Evolutionary conservation across 2,329 filamentous ascomycete genomes (phyloP).

Genomic region (Lachnellula occidentalis): DNA sequence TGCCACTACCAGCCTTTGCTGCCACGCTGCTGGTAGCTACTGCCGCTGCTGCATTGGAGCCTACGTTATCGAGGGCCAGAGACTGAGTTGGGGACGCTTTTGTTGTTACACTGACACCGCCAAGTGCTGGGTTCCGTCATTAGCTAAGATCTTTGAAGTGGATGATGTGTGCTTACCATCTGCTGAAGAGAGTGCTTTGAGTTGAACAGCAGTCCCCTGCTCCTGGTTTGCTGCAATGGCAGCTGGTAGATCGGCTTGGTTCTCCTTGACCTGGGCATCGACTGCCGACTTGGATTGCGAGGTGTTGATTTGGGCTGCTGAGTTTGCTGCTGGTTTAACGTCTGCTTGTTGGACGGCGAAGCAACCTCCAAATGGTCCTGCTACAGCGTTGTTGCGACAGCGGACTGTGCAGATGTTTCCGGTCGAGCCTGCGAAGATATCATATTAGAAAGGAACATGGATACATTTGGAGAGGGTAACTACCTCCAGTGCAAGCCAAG

Average conservation of each 20-base stretch:
- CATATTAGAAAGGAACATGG: not conserved
- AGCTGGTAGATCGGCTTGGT: constrained; percentile 45
- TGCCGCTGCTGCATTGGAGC: constrained; percentile 12
- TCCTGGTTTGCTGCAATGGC: constrained; percentile 42
- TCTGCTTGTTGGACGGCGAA: constrained; percentile 53
- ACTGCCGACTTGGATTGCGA: constrained; percentile 40
- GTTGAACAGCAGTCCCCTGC: constrained; percentile 32
- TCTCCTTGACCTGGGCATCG: constrained; percentile 42
- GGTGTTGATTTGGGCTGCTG: constrained; percentile 41
- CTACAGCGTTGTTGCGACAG: constrained; percentile 52
- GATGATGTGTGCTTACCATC: constrained; percentile 24
- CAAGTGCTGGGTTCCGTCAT: constrained; percentile 13
- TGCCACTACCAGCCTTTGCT: not conserved
- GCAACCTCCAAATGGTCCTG: constrained; percentile 53
- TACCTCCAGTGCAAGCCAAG: constrained; percentile 46
- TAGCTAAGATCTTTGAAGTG: not conserved
- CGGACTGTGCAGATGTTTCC: constrained; percentile 54
- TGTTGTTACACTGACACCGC: constrained; percentile 29
- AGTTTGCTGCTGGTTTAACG: constrained; percentile 37
- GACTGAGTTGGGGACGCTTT: constrained; percentile 33
- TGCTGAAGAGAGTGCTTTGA: constrained; percentile 27
- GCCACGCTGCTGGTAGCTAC: constrained; percentile 5
- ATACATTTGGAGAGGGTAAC: constrained; percentile 19
- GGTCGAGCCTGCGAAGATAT: constrained; percentile 39
- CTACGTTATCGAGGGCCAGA: constrained; percentile 21